Percentiles rank a stretch among this genome's conserved stretches.
Evolutionary conservation across 2,329 filamentous ascomycete species (phyloP).

Genomic region (Ophiocordyceps camponoti-rufipedis): DNA sequence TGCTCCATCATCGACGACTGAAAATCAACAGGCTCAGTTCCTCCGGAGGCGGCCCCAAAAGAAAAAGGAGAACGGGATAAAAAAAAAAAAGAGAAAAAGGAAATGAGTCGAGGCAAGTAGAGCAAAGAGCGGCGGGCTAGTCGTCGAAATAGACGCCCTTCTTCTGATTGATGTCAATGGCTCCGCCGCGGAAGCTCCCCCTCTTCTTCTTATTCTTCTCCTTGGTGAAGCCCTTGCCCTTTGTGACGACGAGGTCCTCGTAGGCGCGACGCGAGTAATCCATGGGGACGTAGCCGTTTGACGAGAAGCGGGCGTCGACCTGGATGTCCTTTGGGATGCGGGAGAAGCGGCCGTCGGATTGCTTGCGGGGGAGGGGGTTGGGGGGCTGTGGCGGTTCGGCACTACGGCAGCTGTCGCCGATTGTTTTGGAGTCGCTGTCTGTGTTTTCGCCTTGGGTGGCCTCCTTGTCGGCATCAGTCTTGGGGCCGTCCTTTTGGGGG

Average conservation of each 20-base stretch:
- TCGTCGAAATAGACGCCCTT: constrained; percentile 94
- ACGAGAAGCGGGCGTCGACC: constrained; percentile 51
- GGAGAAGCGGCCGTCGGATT: constrained; percentile 53
- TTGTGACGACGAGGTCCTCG: constrained; percentile 74
- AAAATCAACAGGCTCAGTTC: no score
- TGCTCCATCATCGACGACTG: no score
- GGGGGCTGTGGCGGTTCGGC: constrained; percentile 33
- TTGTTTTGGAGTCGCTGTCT: constrained; percentile 29
- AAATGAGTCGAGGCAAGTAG: not conserved
- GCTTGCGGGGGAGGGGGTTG: constrained; percentile 17
- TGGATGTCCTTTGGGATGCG: constrained; percentile 52
- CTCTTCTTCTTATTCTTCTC: constrained; percentile 99
- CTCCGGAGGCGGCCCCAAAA: no score
- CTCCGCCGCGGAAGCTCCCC: constrained; percentile 76
- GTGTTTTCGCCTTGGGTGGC: constrained; percentile 5
- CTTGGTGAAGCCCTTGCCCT: constrained; percentile 95
- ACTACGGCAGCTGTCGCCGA: constrained; percentile 31
- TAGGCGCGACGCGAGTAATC: constrained; percentile 81
- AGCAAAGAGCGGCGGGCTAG: constrained; percentile 20
- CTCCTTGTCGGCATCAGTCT: no score
- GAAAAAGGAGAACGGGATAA: no score
- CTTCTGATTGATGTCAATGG: constrained; percentile 64
- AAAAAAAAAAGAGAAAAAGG: not conserved
- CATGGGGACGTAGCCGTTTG: constrained; percentile 69
- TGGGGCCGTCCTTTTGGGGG: no score